Conservation (phyloP, 805 yeast species). For the Cyberlindnera euphorbiiphila region DNA sequence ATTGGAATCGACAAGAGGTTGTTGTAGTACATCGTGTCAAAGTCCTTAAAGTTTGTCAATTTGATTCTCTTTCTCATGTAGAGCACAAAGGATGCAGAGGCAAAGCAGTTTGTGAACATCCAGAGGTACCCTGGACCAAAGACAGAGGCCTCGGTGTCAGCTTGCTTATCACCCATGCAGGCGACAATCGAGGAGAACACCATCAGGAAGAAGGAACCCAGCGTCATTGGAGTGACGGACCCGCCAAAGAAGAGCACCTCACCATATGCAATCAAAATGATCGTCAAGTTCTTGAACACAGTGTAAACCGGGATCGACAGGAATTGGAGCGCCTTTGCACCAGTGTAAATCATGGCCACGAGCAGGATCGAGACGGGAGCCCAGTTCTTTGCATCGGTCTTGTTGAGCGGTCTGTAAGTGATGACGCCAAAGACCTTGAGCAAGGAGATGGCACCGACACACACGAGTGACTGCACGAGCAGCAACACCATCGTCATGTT, state of each 20-base stretch:
- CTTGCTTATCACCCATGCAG: slow-evolving; percentile 72
- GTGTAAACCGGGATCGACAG: slow-evolving; percentile 95
- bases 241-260: slow-evolving; percentile 98
- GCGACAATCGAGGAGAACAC: slow-evolving; percentile 96
- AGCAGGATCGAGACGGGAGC: slow-evolving; percentile 86
- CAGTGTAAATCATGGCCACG: slow-evolving; percentile 93
- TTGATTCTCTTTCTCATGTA: slow-evolving; percentile 97
- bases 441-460: slow-evolving; percentile 67
- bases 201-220: slow-evolving; percentile 86
- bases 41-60: slow-evolving; percentile 93
- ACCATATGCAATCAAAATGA: slow-evolving; percentile 95
- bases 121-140: slow-evolving; percentile 83
- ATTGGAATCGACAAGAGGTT: slow-evolving; percentile 92
- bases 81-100: slow-evolving; percentile 90
- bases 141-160: slow-evolving; percentile 30
- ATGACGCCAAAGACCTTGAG: slow-evolving; percentile 73
- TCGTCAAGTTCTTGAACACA: slow-evolving; percentile 95
- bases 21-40: slow-evolving; percentile 98
- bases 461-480: slow-evolving; percentile 85
- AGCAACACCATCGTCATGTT: slow-evolving; percentile 84
- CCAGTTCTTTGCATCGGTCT: slow-evolving; percentile 92
- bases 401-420: slow-evolving; percentile 81
- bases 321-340: slow-evolving; percentile 89
- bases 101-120: slow-evolving; percentile 94
- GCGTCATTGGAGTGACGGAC: slow-evolving; percentile 80